Base-by-base conservation (phyloP, 2,329 filamentous ascomycete species). In the Exserohilum turcica region DNA sequence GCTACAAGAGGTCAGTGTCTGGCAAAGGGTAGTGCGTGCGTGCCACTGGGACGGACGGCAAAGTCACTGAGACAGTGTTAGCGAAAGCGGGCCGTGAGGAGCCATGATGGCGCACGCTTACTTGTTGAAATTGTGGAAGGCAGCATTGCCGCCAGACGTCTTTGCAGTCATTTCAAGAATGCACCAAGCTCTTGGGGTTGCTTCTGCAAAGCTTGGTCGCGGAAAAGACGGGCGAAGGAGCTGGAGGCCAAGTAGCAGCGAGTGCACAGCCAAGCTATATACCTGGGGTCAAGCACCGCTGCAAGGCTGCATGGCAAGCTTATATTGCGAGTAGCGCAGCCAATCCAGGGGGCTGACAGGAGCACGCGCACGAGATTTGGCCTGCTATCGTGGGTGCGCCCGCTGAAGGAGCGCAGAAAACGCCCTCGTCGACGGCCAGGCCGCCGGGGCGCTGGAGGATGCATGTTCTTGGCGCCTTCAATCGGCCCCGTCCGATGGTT, bases 81-180 rank as follows among this genome's bases (percentile, higher is more conserved):
- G 46, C 6, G n/a, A 21, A 15, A 10, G 29, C 21, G 13, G 16
- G 4, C 3, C 10, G 9, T 10, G 1, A 32, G 12, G 16, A 3
- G 9, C 29, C 21, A n/a, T 15, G 5, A n/a, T 7, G 8, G 15
- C 9, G 21, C 9, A 43, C 43, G 19, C 56, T 40, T 43, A 54
- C 52, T 66, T 66, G 55, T 66, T 55, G 50, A 65, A 66, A 48
- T 66, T 66, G 56, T 66, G 64, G 53, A 66, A 66, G 19, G 64
- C 64, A 37, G 52, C 50, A 32, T 66, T 66, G 6, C 64, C 64
- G 43, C 63, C 64, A 19, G 60, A 59, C 33, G 64, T 66, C 47
- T 56, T 63, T 19, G 43, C 46, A 16, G 52, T 43, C 57, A 61
- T 61, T 46, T 54, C 37, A 49, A 60, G 54, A 50, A 50, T 48